phyloP scores from a whole-genome alignment of 176 grass and related monocot genomes.

The Bonia amplexicaulis region DNA sequence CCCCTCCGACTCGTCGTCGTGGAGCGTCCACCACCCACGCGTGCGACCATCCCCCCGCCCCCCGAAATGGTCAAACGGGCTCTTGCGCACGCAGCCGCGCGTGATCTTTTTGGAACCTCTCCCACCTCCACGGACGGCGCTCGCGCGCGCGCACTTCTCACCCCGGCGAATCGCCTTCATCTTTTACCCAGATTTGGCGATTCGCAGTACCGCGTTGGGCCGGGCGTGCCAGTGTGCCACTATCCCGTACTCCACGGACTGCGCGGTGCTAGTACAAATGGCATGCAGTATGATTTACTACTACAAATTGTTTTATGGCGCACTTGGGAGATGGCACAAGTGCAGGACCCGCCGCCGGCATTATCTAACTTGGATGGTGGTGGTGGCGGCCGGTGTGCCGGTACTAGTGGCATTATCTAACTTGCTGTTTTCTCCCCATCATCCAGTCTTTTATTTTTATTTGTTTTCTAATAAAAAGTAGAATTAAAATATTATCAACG shows the following conservation, averaged over 20 bases:
- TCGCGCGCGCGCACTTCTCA: neutral
- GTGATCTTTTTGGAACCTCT: neutral
- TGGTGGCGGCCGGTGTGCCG: neutral
- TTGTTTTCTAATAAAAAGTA: too few species aligned
- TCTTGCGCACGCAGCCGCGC: neutral
- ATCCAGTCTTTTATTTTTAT: too few species aligned
- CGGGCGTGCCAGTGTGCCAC: neutral
- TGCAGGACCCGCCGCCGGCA: neutral
- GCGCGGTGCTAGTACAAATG: neutral
- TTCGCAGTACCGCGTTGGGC: neutral
- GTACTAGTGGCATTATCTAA: too few species aligned
- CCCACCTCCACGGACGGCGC: neutral
- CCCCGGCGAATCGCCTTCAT: neutral
- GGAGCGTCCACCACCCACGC: conserved; percentile 6
- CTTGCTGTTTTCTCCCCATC: too few species aligned
- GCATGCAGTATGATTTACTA: neutral
- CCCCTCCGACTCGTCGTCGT: neutral
- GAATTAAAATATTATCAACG: too few species aligned
- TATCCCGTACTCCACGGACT: neutral
- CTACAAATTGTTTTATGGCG: neutral
- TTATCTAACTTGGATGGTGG: neutral
- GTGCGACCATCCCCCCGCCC: too few species aligned
- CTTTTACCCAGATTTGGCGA: neutral
- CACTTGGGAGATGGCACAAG: neutral
- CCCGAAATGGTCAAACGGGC: neutral